Evolutionary conservation across 2,329 filamentous ascomycete genomes (phyloP), one percentile per base, ranked within the genome.

Genomic region (Talaromyces sp.): DNA sequence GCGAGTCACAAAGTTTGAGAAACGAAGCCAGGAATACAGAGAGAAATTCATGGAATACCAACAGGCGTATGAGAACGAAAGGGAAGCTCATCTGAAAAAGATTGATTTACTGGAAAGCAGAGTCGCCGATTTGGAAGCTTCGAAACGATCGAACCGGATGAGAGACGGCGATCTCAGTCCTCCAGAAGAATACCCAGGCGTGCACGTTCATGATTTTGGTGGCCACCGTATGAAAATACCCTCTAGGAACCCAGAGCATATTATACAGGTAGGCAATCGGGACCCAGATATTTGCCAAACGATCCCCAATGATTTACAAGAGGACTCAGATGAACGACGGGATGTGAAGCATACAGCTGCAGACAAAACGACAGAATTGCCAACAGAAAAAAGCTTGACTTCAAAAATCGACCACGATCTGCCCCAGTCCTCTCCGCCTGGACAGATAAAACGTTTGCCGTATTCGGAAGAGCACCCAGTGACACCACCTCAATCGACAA

Each of bases 11-110:
- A 75, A 73, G 56, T 63, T 77, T 29, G 76, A 77, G 59, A 63
- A 65, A 14, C 71, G 75, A 29, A 70, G 75, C 10, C 72, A 76
- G 56, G 74, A 77, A 52, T 77, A 75, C 61, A 72, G 75, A 32
- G 71, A 73, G n/a, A 71, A 72, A 10, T 63, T 79, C 48, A 75
- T 74, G 46, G 69, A 75, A 56, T 74, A 73, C 50, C 72, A 69
- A n/a, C 68, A 72, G 19, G 66, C 66, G 1, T 74, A 74, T 60
- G 66, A 72, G 4, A 68, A 75, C 32, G 75, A 78, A 62, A 74
- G 72, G 32, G 67, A 66, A 53, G 67, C 68, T n/a, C 71, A 77
- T 73, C 71, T 71, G 60, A 69, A 68, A 50, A 72, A 75, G 24
- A 76, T 77, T 26, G 70, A 75, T 27, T 65, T 69, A 7, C 60